These are phyloP conservation scores for Acanthamoeba castellanii DNA, from an alignment of 208 protist species.

Conservation along the genomic window DNA sequence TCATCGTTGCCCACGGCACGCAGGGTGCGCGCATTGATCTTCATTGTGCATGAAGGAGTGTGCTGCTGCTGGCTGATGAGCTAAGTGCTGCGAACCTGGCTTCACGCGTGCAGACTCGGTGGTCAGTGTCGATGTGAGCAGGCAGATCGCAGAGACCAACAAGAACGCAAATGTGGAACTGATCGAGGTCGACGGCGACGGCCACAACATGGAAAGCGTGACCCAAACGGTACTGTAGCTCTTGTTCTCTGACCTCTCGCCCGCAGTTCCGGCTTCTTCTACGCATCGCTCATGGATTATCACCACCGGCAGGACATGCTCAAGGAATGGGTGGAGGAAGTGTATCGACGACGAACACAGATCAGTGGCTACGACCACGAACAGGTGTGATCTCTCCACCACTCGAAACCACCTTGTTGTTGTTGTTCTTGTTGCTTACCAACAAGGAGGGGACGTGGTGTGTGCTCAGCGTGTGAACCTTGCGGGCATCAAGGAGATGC, in stretches of 20 bases:
- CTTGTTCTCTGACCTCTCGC: no score
- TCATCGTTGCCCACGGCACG: slow-evolving; percentile 39
- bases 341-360: neutral
- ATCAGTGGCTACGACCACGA: slow-evolving; percentile 2
- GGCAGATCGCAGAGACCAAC: neutral
- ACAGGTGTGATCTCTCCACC: neutral
- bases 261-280: neutral
- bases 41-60: neutral
- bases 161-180: neutral
- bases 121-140: neutral
- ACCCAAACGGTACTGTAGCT: neutral
- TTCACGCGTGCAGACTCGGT: neutral
- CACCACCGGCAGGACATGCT: neutral
- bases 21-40: neutral
- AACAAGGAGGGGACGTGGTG: no score
- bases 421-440: neutral
- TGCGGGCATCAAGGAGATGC: neutral
- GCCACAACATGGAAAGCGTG: slow-evolving; percentile 47
- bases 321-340: neutral
- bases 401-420: neutral
- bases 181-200: slow-evolving; percentile 13
- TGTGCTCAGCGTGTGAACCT: neutral
- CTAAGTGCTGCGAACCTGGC: no score
- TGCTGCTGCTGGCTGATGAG: neutral
- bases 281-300: neutral